Evolutionary conservation across 768 basidiomycete genomes (phyloP).

Genomic region (Tulasnella sp.): DNA sequence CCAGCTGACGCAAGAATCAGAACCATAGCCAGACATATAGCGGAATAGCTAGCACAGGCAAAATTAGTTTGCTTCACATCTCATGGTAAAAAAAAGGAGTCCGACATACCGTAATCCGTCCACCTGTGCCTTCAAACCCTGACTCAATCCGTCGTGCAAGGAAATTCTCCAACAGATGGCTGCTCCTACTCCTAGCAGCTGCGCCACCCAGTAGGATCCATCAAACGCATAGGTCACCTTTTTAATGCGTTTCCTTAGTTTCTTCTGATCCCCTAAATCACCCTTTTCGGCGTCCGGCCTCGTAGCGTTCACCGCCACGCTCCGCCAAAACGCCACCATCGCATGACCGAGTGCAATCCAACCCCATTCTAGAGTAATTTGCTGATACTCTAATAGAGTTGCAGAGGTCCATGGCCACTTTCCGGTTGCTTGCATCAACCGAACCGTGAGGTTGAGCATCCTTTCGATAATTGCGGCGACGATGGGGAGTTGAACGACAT

Average conservation of each 20-base stretch:
- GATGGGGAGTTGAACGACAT: constrained; percentile 11
- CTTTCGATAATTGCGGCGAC: neutral
- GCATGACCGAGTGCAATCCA: constrained; percentile 11
- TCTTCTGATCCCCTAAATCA: neutral
- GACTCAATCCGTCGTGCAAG: neutral
- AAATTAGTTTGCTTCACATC: neutral
- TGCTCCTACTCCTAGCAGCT: constrained; percentile 6
- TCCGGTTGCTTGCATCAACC: neutral
- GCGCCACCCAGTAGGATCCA: constrained; percentile 10
- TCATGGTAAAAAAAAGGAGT: neutral
- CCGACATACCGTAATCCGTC: neutral
- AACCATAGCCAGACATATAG: neutral
- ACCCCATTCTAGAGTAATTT: constrained; percentile 11
- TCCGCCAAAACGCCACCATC: constrained; percentile 1
- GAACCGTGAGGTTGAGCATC: constrained; percentile 7
- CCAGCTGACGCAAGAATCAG: neutral
- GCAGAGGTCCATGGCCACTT: neutral
- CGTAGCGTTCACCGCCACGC: constrained; percentile 9
- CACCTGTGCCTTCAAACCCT: neutral
- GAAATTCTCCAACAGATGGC: neutral
- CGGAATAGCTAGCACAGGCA: neutral
- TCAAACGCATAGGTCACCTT: neutral
- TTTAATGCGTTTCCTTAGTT: neutral
- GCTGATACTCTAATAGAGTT: constrained; percentile 2
- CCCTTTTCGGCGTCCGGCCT: neutral